These are phyloP conservation scores for Astrocystis sublimbata DNA, from an alignment of 495 filamentous ascomycete genomes.

Conservation along the genomic window DNA sequence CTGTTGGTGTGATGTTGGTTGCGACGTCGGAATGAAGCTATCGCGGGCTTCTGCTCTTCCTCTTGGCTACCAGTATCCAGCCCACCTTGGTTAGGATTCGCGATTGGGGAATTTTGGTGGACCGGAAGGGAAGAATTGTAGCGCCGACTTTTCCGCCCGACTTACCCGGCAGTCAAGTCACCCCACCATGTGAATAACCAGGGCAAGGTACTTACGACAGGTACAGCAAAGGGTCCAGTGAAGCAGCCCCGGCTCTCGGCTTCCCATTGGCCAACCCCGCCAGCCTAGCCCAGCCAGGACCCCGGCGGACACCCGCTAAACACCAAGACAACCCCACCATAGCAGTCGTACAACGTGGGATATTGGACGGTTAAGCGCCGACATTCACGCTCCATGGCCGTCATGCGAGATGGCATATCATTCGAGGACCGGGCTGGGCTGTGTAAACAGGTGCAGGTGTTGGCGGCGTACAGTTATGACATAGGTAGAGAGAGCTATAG, in stretches of 20 bases:
- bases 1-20: background rate
- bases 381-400: conserved; percentile 6
- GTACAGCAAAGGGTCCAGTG: too few relatives aligned
- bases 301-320: background rate
- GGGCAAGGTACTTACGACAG: too few relatives aligned
- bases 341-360: conserved; percentile 17
- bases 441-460: background rate
- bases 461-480: background rate
- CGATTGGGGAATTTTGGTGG: conserved; percentile 13
- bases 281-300: background rate
- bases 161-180: background rate
- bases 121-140: conserved; percentile 18
- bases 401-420: background rate
- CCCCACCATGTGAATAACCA: too few relatives aligned
- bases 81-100: background rate
- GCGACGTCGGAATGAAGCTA: conserved; percentile 1
- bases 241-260: too few relatives aligned
- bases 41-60: background rate
- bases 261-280: background rate
- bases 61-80: background rate
- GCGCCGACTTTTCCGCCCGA: conserved; percentile 3
- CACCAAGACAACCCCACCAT: conserved; percentile 28
- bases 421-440: background rate
- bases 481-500: conserved; percentile 8
- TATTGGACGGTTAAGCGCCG: conserved; percentile 33